A percentile compares a stretch with the other conserved stretches of the same genome.
phyloP scores from a whole-genome alignment of 805 yeast genomes.

The Wickerhamiella nectarea region DNA sequence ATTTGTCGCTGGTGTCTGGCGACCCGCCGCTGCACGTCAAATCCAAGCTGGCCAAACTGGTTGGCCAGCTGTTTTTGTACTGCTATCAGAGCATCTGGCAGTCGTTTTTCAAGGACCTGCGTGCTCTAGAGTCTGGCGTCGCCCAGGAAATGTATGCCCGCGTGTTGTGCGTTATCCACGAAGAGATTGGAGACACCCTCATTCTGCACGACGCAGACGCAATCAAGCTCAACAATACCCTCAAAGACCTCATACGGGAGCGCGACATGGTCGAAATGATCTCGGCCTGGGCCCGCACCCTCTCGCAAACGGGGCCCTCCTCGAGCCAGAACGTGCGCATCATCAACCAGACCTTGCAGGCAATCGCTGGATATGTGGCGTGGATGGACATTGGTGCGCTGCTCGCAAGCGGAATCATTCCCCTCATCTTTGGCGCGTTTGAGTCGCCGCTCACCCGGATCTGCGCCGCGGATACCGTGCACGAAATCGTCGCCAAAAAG shows the following conservation, averaged over 20 bases:
- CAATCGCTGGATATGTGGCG: constrained; percentile 73
- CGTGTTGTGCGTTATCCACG: constrained; percentile 61
- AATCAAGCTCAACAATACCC: constrained; percentile 46
- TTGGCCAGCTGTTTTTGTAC: constrained; percentile 39
- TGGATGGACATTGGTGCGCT: constrained; percentile 84
- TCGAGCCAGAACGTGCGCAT: constrained; percentile 31
- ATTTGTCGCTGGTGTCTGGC: constrained; percentile 24
- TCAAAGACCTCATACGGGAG: constrained; percentile 73
- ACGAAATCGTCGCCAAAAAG: constrained; percentile 59
- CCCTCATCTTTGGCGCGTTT: constrained; percentile 44
- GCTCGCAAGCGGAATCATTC: constrained; percentile 38
- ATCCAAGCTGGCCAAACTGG: constrained; percentile 44
- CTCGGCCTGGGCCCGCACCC: constrained; percentile 49
- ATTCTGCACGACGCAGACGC: constrained; percentile 50
- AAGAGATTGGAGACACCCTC: constrained; percentile 86
- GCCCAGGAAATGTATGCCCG: constrained; percentile 63
- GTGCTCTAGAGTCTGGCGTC: constrained; percentile 28
- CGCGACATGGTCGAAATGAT: constrained; percentile 59
- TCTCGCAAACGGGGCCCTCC: constrained; percentile 28
- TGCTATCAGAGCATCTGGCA: constrained; percentile 39
- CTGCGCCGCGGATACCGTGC: constrained; percentile 41
- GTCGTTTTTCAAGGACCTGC: constrained; percentile 37
- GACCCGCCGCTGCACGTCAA: constrained; percentile 31
- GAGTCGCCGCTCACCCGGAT: constrained; percentile 36
- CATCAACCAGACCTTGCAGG: constrained; percentile 43